Evolutionary conservation across 257 asterid species (phyloP).

Genomic region (Nicotiana undulata): DNA sequence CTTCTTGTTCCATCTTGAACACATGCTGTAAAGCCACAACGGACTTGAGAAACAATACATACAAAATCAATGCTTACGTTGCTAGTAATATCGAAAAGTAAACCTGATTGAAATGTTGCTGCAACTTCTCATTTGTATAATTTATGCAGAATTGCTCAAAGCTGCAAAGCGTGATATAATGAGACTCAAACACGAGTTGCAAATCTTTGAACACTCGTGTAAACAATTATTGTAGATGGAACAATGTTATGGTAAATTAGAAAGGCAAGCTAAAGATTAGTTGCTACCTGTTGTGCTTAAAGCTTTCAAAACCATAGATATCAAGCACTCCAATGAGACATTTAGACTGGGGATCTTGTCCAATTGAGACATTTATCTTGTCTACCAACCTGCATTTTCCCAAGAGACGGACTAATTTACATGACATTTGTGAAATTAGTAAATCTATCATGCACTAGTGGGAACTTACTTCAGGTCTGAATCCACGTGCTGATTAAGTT

Average conservation of each 20-base stretch:
- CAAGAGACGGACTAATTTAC: conserved; percentile 12
- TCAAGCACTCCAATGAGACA: conserved; percentile 91
- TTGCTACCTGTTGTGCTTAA: conserved; percentile 80
- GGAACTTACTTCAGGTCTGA: neutral
- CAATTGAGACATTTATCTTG: conserved; percentile 86
- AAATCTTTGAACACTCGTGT: conserved; percentile 4
- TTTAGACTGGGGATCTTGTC: conserved; percentile 74
- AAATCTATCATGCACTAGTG: neutral
- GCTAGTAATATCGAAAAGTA: conserved; percentile 6
- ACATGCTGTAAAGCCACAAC: conserved; percentile 70
- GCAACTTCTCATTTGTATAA: conserved; percentile 93
- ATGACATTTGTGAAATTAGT: neutral
- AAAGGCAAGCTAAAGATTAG: neutral
- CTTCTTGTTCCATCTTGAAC: conserved; percentile 98
- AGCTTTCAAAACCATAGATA: conserved; percentile 96
- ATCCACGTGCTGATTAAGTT: neutral
- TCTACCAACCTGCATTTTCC: conserved; percentile 75
- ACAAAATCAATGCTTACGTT: neutral
- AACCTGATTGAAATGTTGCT: conserved; percentile 98
- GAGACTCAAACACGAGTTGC: conserved; percentile 18
- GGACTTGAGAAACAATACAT: conserved; percentile 20
- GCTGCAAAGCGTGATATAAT: conserved; percentile 44
- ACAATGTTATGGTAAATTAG: neutral
- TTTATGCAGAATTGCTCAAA: conserved; percentile 98
- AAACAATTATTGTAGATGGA: conserved; percentile 3